Conservation (phyloP, 148 eudicot genomes). For the Silene latifolia region DNA sequence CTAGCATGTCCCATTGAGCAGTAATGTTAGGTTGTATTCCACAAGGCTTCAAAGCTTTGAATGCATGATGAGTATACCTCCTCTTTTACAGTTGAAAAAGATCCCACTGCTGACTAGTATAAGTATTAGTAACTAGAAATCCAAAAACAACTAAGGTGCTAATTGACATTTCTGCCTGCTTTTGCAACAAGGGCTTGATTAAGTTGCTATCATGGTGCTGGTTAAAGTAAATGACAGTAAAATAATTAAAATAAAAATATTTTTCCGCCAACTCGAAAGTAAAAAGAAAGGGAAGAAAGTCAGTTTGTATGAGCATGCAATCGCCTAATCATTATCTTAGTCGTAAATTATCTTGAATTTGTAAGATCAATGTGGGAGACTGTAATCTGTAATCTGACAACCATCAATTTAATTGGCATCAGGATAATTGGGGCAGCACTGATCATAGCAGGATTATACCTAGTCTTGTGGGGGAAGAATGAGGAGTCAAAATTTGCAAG, state of each 20-base stretch:
- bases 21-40: conserved; percentile 28
- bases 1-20: conserved; percentile 21
- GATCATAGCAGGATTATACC: conserved; percentile 85
- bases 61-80: conserved; percentile 8
- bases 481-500: conserved; percentile 70
- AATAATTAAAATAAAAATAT: background rate
- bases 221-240: conserved; percentile 2
- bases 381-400: conserved; percentile 15
- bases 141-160: background rate
- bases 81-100: conserved; percentile 1
- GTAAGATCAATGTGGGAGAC: background rate
- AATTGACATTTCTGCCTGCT: background rate
- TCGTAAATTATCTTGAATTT: background rate
- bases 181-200: background rate
- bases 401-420: conserved; percentile 17
- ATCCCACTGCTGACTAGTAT: background rate
- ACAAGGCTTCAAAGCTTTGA: conserved; percentile 12
- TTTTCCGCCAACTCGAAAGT: background rate
- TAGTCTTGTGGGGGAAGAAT: conserved; percentile 93
- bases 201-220: background rate
- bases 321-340: background rate
- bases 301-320: background rate
- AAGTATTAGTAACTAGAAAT: background rate
- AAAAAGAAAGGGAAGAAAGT: background rate
- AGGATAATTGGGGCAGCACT: conserved; percentile 92